These are phyloP conservation scores for Phellinidium pouzarii DNA, from an alignment of 1,284 basidiomycete species.

Conservation along the genomic window DNA sequence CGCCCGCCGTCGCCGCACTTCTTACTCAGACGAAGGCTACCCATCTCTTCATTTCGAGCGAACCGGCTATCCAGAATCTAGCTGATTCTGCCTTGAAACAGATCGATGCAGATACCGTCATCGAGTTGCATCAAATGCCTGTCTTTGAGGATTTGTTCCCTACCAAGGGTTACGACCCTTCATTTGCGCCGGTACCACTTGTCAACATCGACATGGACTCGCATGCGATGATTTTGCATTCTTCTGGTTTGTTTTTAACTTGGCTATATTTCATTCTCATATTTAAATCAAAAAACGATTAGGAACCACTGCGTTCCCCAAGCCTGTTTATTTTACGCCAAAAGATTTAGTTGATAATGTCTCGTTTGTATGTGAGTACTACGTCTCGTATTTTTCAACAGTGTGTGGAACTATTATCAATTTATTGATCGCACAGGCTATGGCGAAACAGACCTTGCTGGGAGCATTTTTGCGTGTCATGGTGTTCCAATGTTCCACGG, in stretches of 20 bases:
- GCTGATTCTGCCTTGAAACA: neutral
- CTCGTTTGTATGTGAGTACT: slow-evolving; percentile 17
- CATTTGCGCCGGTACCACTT: neutral
- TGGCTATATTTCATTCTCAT: neutral
- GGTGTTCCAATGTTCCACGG: slow-evolving; percentile 22
- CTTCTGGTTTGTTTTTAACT: slow-evolving; percentile 25
- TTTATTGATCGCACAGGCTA: slow-evolving; percentile 15
- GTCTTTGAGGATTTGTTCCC: slow-evolving; percentile 5
- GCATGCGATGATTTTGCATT: slow-evolving; percentile 28
- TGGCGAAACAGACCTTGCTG: slow-evolving; percentile 23
- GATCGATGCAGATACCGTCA: neutral
- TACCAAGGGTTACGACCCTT: neutral
- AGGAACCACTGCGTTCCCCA: slow-evolving; percentile 27
- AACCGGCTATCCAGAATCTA: slow-evolving; percentile 5
- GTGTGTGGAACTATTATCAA: neutral
- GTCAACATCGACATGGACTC: slow-evolving; percentile 11
- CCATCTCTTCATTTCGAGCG: slow-evolving; percentile 6
- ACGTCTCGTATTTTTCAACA: neutral
- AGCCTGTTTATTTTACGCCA: slow-evolving; percentile 24
- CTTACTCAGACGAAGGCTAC: slow-evolving; percentile 17
- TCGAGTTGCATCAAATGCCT: slow-evolving; percentile 1
- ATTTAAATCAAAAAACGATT: neutral
- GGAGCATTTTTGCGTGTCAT: slow-evolving; percentile 19
- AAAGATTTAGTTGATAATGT: slow-evolving; percentile 19
- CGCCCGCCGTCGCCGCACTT: slow-evolving; percentile 27